Evolutionary conservation across 2,329 filamentous ascomycete species (phyloP), one percentile per base, ranked within the genome.

Genomic region (Colletotrichum eleusines): DNA sequence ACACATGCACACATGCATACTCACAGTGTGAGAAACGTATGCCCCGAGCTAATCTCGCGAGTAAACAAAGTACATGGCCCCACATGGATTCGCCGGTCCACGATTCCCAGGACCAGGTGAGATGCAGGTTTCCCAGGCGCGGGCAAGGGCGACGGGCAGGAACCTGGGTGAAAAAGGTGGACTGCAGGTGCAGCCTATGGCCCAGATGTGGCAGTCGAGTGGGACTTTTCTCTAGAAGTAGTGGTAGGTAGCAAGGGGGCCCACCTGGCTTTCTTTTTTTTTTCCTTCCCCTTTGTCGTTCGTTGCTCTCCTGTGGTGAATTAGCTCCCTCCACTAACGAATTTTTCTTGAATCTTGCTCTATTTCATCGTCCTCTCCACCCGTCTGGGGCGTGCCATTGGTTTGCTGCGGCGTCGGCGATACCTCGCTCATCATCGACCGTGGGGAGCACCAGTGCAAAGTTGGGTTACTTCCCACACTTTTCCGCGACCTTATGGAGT

Each of bases 61-160:
- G 60, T 72, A 72, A 72, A 72, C 69, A 72, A 70, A 70, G 60
- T 66, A 53, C n/a, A 66, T 9, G 3, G 28, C 54, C 33, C 69
- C 69, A 72, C 60, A 66, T 70, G 69, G 69, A 57, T 44, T 68
- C 68, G 68, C 58, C 64, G 64, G 68, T 51, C 58, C 50, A 71
- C 40, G 46, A 58, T 68, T 68, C 53, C 69, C 26, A 71, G 58
- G 69, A 71, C 69, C 64, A 71, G 69, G 64, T 42, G 51, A 68
- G 42, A 44, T 69, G 64, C 69, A 69, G 69, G 64, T 71, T 69
- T 71, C 59, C 53, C 44, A 63, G 46, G 14, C 53, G 51, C 28
- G 67, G 46, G 38, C 68, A 71, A 63, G 68, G 64, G 53, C 31
- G 64, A 35, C 54, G 31, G 63, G 33, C 38, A 66, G 55, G 44